Conservation (phyloP, 2,329 filamentous ascomycete genomes). For the Byssochlamys sp. region DNA sequence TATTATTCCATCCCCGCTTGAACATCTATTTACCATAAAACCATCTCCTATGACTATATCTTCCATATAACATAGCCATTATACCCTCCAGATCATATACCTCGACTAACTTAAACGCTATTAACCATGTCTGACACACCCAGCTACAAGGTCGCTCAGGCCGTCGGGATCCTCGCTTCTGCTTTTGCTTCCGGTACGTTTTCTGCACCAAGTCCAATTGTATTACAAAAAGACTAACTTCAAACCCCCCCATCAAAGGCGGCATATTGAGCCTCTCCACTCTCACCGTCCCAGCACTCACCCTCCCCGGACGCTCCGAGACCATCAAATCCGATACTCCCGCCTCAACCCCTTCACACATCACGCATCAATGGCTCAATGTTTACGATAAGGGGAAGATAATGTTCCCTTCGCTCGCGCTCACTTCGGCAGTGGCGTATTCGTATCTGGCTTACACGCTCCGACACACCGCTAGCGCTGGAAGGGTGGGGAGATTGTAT, state of each 20-base stretch:
- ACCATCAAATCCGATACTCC: slow-evolving; percentile 6
- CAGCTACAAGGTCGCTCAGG: slow-evolving; percentile 4
- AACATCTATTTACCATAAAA: too few relatives aligned
- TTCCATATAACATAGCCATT: not conserved
- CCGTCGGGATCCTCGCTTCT: slow-evolving; percentile 4
- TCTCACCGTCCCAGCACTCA: slow-evolving; percentile 16
- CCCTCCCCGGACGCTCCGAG: slow-evolving; percentile 12
- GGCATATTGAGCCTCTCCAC: slow-evolving; percentile 20
- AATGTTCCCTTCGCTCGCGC: slow-evolving; percentile 42
- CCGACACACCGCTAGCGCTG: slow-evolving; percentile 7
- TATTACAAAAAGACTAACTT: not conserved
- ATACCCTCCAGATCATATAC: not conserved
- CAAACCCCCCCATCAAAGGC: slow-evolving; percentile 8
- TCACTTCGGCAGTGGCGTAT: slow-evolving; percentile 46
- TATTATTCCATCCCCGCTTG: too few relatives aligned
- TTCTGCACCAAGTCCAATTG: not conserved
- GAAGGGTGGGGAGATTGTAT: slow-evolving; percentile 12
- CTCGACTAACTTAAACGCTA: not conserved
- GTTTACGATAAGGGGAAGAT: slow-evolving; percentile 43
- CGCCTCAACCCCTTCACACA: slow-evolving; percentile 13
- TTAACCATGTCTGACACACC: slow-evolving; percentile 5
- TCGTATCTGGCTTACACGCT: slow-evolving; percentile 25
- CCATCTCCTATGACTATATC: not conserved
- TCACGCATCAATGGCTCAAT: slow-evolving; percentile 22
- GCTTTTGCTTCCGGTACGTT: slow-evolving; percentile 6